Evolutionary conservation across 176 grass and related monocot species (phyloP), one percentile per base, ranked within the genome.

Genomic region (Sorghum bicolor): DNA sequence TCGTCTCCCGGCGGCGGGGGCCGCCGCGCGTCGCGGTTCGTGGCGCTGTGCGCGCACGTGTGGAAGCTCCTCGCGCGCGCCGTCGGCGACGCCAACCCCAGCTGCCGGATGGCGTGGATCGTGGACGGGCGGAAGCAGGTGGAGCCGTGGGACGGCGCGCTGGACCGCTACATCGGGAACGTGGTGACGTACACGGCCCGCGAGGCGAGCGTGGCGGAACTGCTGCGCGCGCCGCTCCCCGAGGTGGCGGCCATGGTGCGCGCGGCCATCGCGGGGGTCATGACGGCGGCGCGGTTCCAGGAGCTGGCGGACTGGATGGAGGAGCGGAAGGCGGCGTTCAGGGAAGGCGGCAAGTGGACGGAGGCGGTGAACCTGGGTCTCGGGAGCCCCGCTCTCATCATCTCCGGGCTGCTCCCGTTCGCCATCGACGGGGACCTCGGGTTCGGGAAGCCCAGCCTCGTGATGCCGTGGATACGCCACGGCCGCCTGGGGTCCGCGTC

Each of bases 231-330:
- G 57, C 61, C 91, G 16, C 75, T 91, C 16, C 74, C 20, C 22
- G 81, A 82, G 0, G 80, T 90, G 32, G 91, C 91, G 7, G 43
- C 24, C 17, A 37, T 38, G 55, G 86, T 72, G 61, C 38, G 63
- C 37, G 80, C 75, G 13, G 80, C 91, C 41, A 91, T 96, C 74
- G 31, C 52, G 67, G 63, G 80, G 26, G 91, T 41, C 68, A 61
- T 52, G 85, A 76, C 28, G 0, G 45, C 75, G 83, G 86, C 72
- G 34, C 60, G 84, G 81, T 96, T 96, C 57, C 84, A 87, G 86
- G 75, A 96, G 68, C 86, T 96, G 37, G 81, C 85, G 86, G 94
- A 93, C 69, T 96, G 91, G 94, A 91, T 96, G 89, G 91, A 93
- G 76, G 86, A 34, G n/a, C 81, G 80, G 40, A 96, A 96, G 19